A percentile compares a stretch with the other conserved stretches of the same genome.
Evolutionary conservation across 2,329 filamentous ascomycete species (phyloP).

Genomic region (Diaporthe sp.): DNA sequence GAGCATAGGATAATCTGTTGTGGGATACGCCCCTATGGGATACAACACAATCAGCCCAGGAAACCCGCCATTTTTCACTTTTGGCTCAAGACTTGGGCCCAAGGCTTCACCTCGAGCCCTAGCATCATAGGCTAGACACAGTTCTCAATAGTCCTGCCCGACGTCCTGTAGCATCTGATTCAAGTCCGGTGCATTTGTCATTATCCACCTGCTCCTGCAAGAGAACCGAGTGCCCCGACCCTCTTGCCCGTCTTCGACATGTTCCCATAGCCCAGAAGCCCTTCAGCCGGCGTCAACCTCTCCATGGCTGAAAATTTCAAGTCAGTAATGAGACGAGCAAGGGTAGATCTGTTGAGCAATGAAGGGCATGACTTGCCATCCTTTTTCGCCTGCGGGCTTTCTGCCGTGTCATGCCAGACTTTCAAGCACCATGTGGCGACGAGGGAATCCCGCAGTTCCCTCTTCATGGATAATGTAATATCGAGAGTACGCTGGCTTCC

Average conservation of each 20-base stretch:
- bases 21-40: too few species aligned
- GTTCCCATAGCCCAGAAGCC: neutral
- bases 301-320: neutral
- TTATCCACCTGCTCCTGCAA: neutral
- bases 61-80: too few species aligned
- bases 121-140: too few species aligned
- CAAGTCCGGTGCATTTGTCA: neutral
- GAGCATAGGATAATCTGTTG: too few species aligned
- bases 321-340: neutral
- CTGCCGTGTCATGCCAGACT: neutral
- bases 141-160: too few species aligned
- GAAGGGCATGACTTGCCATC: neutral
- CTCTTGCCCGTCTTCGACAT: neutral
- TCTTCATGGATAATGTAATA: neutral
- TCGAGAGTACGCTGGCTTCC: neutral
- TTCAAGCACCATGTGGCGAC: neutral
- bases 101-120: too few species aligned
- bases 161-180: neutral
- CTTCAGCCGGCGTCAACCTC: neutral
- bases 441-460: neutral
- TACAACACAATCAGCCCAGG: too few species aligned
- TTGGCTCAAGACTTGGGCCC: too few species aligned
- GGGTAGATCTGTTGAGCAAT: accelerated
- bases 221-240: neutral
- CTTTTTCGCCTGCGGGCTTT: neutral